Conservation (phyloP, 768 basidiomycete genomes). For the Rubroboletus pulcherrimus region DNA sequence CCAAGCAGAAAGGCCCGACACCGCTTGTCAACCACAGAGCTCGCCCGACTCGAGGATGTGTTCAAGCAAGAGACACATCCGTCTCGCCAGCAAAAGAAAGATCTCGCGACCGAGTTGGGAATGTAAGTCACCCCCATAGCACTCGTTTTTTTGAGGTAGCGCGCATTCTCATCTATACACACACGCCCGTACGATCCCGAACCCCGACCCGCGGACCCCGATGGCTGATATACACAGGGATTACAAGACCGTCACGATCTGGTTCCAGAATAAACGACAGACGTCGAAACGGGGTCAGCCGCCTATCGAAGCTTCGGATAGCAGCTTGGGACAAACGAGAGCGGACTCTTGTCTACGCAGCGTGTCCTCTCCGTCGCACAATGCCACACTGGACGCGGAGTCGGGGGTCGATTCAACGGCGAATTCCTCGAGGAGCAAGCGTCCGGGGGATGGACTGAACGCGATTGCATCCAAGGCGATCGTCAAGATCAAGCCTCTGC, state of each 20-base stretch:
- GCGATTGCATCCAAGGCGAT: conserved; percentile 13
- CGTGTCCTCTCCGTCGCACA: conserved; percentile 31
- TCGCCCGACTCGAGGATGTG: conserved; percentile 25
- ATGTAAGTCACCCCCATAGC: conserved; percentile 19
- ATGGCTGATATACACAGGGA: conserved; percentile 28
- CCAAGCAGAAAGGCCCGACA: conserved; percentile 31
- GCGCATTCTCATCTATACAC: background rate
- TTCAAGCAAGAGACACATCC: conserved; percentile 31
- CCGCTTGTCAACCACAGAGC: conserved; percentile 34
- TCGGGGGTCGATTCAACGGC: background rate
- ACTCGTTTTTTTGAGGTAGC: background rate
- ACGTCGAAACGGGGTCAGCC: conserved; percentile 34
- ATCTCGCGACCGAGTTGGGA: conserved; percentile 24
- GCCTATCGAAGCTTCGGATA: background rate
- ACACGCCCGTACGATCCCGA: background rate
- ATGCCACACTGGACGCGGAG: conserved; percentile 20
- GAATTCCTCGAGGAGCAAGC: background rate
- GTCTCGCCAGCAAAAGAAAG: conserved; percentile 27
- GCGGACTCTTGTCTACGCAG: conserved; percentile 22
- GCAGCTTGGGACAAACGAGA: background rate
- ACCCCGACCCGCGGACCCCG: background rate
- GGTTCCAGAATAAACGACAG: conserved; percentile 83
- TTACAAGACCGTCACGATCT: conserved; percentile 55
- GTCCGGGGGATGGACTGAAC: background rate
- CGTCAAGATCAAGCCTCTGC: conserved; percentile 23